A percentile compares a stretch with the other conserved stretches of the same genome.
These are phyloP conservation scores for Pestalotiopsis fici DNA, from an alignment of 2,329 filamentous ascomycete genomes.

Conservation along the genomic window DNA sequence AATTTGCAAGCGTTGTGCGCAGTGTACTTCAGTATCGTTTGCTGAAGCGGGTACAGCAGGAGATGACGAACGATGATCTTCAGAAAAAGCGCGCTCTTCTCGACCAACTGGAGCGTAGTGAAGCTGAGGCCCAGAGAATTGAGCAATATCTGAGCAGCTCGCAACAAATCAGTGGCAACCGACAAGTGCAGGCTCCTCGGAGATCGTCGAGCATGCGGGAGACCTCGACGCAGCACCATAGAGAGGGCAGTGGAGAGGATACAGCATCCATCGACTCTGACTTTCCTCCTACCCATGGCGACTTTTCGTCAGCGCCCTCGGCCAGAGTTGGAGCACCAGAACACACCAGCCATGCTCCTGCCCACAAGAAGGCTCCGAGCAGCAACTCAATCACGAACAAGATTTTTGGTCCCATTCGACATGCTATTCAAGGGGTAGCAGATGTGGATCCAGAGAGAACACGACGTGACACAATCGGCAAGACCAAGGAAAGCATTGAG, in stretches of 20 bases:
- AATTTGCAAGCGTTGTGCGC: conserved; percentile 93
- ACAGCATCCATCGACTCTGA: conserved; percentile 93
- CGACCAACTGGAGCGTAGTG: conserved; percentile 89
- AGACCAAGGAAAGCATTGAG: conserved; percentile 84
- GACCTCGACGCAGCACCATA: conserved; percentile 46
- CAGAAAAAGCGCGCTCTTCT: conserved; percentile 81
- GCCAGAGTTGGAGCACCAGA: conserved; percentile 72
- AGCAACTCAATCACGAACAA: conserved; percentile 91
- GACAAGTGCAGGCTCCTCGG: conserved; percentile 54
- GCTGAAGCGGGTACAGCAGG: conserved; percentile 92
- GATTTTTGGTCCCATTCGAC: conserved; percentile 92
- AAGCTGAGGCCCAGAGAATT: conserved; percentile 88
- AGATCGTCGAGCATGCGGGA: conserved; percentile 66
- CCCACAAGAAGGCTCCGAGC: conserved; percentile 79
- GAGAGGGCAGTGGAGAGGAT: conserved; percentile 68
- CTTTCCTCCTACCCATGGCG: conserved; percentile 86
- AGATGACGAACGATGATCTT: conserved; percentile 93
- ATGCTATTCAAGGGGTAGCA: conserved; percentile 93
- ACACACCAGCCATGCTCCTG: conserved; percentile 44
- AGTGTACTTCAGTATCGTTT: conserved; percentile 87
- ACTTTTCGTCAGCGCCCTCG: conserved; percentile 67
- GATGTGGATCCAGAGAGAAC: conserved; percentile 95
- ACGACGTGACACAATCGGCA: conserved; percentile 88
- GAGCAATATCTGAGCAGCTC: conserved; percentile 86
- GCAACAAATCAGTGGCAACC: conserved; percentile 49